Percentiles rank a stretch among this genome's conserved stretches.
These are phyloP conservation scores for Fraxinus platypoda DNA, from an alignment of 305 asterid genomes.

Conservation along the genomic window DNA sequence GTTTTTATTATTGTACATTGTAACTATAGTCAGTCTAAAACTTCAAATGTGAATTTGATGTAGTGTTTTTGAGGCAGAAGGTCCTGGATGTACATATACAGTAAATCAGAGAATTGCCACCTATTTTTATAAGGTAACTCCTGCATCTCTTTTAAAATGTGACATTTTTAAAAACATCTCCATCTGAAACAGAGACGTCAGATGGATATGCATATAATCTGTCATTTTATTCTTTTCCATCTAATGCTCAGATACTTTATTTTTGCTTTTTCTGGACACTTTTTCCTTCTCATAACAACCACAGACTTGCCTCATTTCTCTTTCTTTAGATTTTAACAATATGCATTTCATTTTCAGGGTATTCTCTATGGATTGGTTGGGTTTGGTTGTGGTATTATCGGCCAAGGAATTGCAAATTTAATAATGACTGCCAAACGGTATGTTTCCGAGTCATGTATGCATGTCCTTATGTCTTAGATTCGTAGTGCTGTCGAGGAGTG, in stretches of 20 bases:
- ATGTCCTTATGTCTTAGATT: not conserved
- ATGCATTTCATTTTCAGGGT: constrained; percentile 53
- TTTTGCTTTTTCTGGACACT: not conserved
- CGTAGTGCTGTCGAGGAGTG: not conserved
- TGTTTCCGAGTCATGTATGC: constrained; percentile 14
- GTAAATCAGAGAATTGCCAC: constrained; percentile 82
- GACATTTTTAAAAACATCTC: not conserved
- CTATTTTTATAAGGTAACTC: constrained; percentile 74
- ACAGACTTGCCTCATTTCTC: not conserved
- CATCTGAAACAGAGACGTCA: not conserved
- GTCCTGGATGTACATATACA: constrained; percentile 80
- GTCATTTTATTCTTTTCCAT: not conserved
- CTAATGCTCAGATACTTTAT: not conserved
- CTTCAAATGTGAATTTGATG: constrained; percentile 20
- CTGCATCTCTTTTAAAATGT: not conserved
- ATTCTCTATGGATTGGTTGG: constrained; percentile 86
- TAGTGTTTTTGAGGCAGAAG: constrained; percentile 96
- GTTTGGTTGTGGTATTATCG: constrained; percentile 91
- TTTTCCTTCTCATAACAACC: not conserved
- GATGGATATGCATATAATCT: not conserved
- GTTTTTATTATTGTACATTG: not conserved
- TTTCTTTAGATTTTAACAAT: not conserved
- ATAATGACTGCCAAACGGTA: constrained; percentile 97
- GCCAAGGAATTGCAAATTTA: constrained; percentile 93
- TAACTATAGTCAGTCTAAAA: not conserved